Conservation (phyloP, 2,329 filamentous ascomycete genomes). For the Penicillium sp. region DNA sequence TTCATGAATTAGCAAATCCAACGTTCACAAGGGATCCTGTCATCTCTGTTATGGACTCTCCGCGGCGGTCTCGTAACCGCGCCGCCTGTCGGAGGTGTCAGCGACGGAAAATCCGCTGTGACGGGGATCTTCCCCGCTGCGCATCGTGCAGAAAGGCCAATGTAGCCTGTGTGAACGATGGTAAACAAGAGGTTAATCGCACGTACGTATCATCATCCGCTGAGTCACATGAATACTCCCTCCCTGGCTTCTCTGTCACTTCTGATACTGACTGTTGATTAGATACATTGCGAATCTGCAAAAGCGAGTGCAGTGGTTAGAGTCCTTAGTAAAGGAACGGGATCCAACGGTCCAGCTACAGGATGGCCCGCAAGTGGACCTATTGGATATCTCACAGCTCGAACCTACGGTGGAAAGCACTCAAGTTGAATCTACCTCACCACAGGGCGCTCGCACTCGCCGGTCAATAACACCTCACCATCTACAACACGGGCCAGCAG, state of each 20-base stretch:
- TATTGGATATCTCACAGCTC: conserved; percentile 4
- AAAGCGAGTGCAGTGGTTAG: conserved; percentile 49
- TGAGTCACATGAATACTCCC: background rate
- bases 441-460: background rate
- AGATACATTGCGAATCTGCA: conserved; percentile 44
- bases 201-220: conserved; percentile 30
- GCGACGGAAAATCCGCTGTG: conserved; percentile 53
- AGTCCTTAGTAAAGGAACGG: conserved; percentile 44
- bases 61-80: conserved; percentile 33
- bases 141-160: conserved; percentile 48
- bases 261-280: background rate
- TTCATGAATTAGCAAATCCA: background rate
- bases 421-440: background rate
- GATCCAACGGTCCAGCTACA: conserved; percentile 48
- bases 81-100: conserved; percentile 46
- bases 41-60: conserved; percentile 24
- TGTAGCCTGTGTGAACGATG: conserved; percentile 47
- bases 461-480: conserved; percentile 12
- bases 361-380: conserved; percentile 19
- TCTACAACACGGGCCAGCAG: conserved; percentile 1
- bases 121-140: conserved; percentile 46
- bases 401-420: background rate
- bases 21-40: too few species aligned
- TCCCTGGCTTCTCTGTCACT: background rate
- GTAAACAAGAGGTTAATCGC: conserved; percentile 47